Conservation (phyloP, 495 filamentous ascomycete species). For the Amniculicola lignicola region DNA sequence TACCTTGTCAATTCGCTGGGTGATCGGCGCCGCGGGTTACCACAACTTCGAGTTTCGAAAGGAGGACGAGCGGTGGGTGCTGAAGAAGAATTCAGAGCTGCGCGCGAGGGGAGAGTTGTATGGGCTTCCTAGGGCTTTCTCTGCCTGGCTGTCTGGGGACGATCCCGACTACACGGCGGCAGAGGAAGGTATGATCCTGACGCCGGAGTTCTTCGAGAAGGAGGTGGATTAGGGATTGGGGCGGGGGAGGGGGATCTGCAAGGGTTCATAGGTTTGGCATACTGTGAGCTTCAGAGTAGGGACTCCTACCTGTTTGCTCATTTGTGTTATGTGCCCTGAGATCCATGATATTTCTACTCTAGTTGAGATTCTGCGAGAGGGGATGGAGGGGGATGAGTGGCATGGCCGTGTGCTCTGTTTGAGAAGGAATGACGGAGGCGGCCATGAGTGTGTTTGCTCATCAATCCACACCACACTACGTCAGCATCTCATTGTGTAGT, state of each 20-base stretch:
- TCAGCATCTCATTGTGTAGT: too few species aligned
- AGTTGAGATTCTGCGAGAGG: too few species aligned
- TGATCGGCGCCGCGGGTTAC: neutral
- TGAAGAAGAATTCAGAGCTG: constrained; percentile 4
- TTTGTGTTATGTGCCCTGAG: too few species aligned
- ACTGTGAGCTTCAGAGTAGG: neutral
- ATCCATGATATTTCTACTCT: too few species aligned
- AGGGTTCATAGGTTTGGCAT: neutral
- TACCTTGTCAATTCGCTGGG: constrained; percentile 7
- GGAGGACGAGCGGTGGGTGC: constrained; percentile 1
- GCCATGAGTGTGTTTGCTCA: too few species aligned
- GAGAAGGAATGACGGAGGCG: too few species aligned
- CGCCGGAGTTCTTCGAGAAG: constrained; percentile 14
- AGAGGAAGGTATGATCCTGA: constrained; percentile 10
- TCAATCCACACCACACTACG: too few species aligned
- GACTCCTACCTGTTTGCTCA: too few species aligned
- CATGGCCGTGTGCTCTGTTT: too few species aligned
- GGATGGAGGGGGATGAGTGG: too few species aligned
- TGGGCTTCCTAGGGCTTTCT: constrained; percentile 3
- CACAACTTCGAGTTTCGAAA: neutral
- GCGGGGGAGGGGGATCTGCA: neutral
- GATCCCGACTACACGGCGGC: neutral
- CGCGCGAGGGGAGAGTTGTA: neutral
- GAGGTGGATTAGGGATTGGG: neutral
- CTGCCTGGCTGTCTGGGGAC: constrained; percentile 13